Evolutionary conservation across 2,329 filamentous ascomycete species (phyloP), one percentile per base, ranked within the genome.

Genomic region (Nemania serpens): DNA sequence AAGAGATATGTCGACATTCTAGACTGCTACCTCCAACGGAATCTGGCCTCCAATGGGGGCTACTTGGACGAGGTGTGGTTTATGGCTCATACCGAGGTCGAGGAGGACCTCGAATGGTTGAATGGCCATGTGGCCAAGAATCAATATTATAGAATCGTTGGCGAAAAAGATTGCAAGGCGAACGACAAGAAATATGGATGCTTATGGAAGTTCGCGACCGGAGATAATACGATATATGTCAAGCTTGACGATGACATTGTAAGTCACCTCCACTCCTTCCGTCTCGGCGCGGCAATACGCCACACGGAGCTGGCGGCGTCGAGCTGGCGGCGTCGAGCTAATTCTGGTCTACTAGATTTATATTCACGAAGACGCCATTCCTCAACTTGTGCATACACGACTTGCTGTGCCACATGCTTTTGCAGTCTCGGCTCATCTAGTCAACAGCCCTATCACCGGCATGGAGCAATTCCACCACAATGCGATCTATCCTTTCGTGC

Each of bases 381-480:
- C 82, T 2, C 80, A 82, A 2, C 75, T 87, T 6, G 77, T 85
- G 29, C 80, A 81, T 63, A 82, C 81, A 18, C 81, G 81, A 62
- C 70, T 83, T 50, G 75, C 79, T 3, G 77, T 84, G 34, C 81
- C 82, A 7, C 77, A 83, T 41, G 78, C 78, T 25, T 79, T 79
- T 63, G 73, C 81, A 47, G 79, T 86, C 13, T 83, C 82, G 2
- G 82, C 82, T 51, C 85, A 86, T 63, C 76, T 87, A 20, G 74
- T 86, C 64, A 86, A 86, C 62, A 81, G 83, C 50, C 83, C 82
- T 13, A 76, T 82, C 11, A 79, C 84, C 34, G 78, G 78, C 50
- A 80, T 81, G 74, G 75, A 86, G 17, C 84, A 87, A 65, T 81
- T 79, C 67, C 83, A 83, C 58, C 75, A 82, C 9, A 81, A 81